Evolutionary conservation across 2,329 filamentous ascomycete species (phyloP).

Genomic region (Penicillium brevicompactum): DNA sequence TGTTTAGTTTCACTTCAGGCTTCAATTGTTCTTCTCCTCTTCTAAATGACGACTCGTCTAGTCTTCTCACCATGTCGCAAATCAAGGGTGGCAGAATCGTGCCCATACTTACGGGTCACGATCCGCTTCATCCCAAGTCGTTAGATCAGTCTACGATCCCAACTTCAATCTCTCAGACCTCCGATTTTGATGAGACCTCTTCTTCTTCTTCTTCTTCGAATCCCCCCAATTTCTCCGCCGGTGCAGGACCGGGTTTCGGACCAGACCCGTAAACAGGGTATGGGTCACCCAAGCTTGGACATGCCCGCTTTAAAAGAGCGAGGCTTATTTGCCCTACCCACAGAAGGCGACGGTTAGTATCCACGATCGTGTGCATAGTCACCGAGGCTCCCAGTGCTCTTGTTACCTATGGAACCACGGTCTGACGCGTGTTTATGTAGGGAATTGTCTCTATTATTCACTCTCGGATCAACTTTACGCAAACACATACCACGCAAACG

Average conservation of each 20-base stretch:
- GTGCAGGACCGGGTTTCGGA: slow-evolving; percentile 14
- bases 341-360: slow-evolving; percentile 62
- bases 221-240: not conserved
- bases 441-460: slow-evolving; percentile 71
- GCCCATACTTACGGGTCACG: slow-evolving; percentile 41
- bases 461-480: slow-evolving; percentile 69
- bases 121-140: slow-evolving; percentile 18
- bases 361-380: slow-evolving; percentile 20
- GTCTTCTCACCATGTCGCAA: slow-evolving; percentile 42
- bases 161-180: not conserved
- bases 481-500: slow-evolving; percentile 56
- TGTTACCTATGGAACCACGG: slow-evolving; percentile 3
- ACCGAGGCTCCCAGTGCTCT: not conserved
- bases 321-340: slow-evolving; percentile 62
- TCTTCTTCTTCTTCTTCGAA: not conserved
- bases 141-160: slow-evolving; percentile 20
- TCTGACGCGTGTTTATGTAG: slow-evolving; percentile 44
- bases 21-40: slow-evolving; percentile 6
- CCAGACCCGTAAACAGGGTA: slow-evolving; percentile 18
- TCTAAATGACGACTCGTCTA: slow-evolving; percentile 38
- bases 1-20: slow-evolving; percentile 9
- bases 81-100: slow-evolving; percentile 45
- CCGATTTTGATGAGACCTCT: not conserved
- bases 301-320: slow-evolving; percentile 54
- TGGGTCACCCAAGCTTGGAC: slow-evolving; percentile 32